phyloP scores from a whole-genome alignment of 2,329 filamentous ascomycete species.

The Tolypocladium tropicale region DNA sequence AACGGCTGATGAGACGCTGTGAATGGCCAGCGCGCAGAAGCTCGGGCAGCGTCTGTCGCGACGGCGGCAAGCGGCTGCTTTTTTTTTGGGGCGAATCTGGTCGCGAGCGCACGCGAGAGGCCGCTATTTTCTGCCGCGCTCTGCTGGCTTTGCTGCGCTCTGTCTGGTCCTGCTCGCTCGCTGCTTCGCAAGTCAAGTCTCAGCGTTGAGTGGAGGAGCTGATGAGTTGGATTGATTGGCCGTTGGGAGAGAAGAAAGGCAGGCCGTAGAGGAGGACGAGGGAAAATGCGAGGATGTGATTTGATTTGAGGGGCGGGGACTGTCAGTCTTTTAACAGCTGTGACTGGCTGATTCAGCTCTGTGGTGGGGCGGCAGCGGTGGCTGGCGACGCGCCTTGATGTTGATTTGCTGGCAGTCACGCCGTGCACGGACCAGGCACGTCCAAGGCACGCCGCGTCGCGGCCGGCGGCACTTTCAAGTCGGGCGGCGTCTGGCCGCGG shows the following conservation, averaged over 20 bases:
- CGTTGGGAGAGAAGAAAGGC: constrained; percentile 25
- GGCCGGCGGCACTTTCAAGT: neutral
- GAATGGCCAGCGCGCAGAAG: constrained; percentile 11
- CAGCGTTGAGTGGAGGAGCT: constrained; percentile 25
- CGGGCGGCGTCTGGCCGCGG: neutral
- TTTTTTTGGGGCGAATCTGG: constrained; percentile 10
- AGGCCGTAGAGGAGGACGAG: constrained; percentile 27
- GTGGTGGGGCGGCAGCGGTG: constrained; percentile 21
- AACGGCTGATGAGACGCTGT: constrained; percentile 8
- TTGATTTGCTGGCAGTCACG: constrained; percentile 21
- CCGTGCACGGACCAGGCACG: constrained; percentile 14
- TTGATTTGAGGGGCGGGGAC: constrained; percentile 34
- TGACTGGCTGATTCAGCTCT: constrained; percentile 41
- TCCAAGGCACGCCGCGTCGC: neutral
- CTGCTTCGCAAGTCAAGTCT: constrained; percentile 8
- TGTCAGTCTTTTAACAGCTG: constrained; percentile 30
- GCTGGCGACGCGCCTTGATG: constrained; percentile 12
- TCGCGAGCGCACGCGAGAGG: constrained; percentile 9
- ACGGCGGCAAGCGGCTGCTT: neutral
- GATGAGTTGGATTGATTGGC: constrained; percentile 36
- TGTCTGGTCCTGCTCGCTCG: constrained; percentile 4
- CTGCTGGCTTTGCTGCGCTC: constrained; percentile 6
- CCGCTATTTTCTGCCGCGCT: constrained; percentile 5
- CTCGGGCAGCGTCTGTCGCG: neutral
- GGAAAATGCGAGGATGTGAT: constrained; percentile 37